Evolutionary conservation across 257 asterid genomes (phyloP).

Genomic region (Fraxinus excelsior): DNA sequence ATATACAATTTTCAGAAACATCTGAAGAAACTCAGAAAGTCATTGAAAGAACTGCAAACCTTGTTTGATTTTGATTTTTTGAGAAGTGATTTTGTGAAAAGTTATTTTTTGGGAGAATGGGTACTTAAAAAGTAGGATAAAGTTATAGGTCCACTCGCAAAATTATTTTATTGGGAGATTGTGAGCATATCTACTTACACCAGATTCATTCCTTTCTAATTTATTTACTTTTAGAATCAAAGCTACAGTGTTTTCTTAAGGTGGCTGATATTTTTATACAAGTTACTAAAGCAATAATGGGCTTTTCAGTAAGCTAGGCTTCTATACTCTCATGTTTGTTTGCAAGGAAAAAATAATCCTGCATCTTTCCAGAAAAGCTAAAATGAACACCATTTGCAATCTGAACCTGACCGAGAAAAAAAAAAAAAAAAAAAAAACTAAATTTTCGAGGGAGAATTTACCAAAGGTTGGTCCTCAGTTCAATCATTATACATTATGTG

Average conservation of each 20-base stretch:
- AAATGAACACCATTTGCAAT: not conserved
- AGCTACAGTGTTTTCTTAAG: not conserved
- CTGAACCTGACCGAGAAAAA: not conserved
- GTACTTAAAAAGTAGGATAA: too few species aligned
- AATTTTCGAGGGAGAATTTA: not conserved
- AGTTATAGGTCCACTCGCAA: too few species aligned
- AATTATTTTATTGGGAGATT: too few species aligned
- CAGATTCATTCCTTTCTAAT: not conserved
- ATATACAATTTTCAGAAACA: not conserved
- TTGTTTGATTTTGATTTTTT: too few species aligned
- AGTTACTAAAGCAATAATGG: not conserved
- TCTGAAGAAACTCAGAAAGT: conserved; percentile 10
- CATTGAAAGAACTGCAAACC: not conserved
- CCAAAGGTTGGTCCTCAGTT: not conserved
- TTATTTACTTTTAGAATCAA: not conserved
- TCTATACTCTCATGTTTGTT: not conserved
- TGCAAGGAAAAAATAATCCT: not conserved
- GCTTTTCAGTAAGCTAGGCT: not conserved
- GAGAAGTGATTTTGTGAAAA: too few species aligned
- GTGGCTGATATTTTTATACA: not conserved
- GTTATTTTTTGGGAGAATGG: too few species aligned
- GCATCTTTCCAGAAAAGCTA: not conserved
- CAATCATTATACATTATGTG: not conserved
- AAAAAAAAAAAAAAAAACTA: not conserved
- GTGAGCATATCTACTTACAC: not conserved